Percentiles rank a stretch among this genome's conserved stretches.
phyloP scores from a whole-genome alignment of 1,139 yeast genomes.

The Pichia sp. region DNA sequence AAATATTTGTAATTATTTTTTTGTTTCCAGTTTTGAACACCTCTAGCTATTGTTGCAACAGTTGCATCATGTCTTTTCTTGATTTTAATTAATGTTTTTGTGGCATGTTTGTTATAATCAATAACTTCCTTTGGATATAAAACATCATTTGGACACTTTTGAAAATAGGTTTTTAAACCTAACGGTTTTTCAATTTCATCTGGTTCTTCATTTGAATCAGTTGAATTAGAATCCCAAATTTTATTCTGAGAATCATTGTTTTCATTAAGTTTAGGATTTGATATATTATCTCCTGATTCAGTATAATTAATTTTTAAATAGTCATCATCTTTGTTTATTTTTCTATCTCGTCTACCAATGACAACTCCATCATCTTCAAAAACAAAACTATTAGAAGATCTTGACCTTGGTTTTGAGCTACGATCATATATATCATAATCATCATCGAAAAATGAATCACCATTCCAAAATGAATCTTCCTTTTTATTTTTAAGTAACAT shows the following conservation, averaged over 20 bases:
- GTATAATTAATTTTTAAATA: constrained; percentile 1
- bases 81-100: constrained; percentile 60
- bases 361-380: constrained; percentile 49
- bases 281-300: neutral
- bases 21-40: constrained; percentile 83
- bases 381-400: constrained; percentile 8
- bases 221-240: neutral
- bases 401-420: neutral
- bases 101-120: constrained; percentile 63
- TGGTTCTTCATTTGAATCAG: neutral
- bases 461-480: constrained; percentile 7
- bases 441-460: neutral
- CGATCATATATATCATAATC: neutral
- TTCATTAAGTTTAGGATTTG: neutral
- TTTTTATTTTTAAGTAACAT: constrained; percentile 8
- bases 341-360: constrained; percentile 27
- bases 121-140: constrained; percentile 60
- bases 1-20: constrained; percentile 43
- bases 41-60: constrained; percentile 88
- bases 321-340: constrained; percentile 5
- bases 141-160: constrained; percentile 46
- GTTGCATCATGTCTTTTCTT: constrained; percentile 88
- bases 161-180: constrained; percentile 46
- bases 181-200: constrained; percentile 10
- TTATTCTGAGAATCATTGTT: neutral